Evolutionary conservation across 352 stramenopile species (phyloP), one percentile per base, ranked within the genome.

Genomic region (Phytophthora europaea): DNA sequence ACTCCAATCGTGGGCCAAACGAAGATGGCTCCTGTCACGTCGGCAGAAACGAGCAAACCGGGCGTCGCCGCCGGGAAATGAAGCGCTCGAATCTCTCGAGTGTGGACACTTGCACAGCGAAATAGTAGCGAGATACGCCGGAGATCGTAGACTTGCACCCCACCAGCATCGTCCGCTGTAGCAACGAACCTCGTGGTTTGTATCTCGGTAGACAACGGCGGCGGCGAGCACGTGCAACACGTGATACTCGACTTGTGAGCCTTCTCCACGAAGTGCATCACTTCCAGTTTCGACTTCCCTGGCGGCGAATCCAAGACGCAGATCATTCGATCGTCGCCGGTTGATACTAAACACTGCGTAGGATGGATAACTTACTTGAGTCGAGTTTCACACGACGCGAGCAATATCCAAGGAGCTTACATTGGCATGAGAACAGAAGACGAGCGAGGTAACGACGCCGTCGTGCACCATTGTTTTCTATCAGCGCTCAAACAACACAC

Each of bases 141-240:
- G 50, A 94, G 89, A 40, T 94, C 81, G 60, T 92, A 89, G 2
- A 94, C 69, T 53, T 90, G 84, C 34, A 94, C 72, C 52, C 69
- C 74, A 12, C 86, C 86, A 6, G 73, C 15, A 55, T 89, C 80
- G 54, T 94, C 86, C 1, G 79, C 86, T 15, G 86, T 92, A 4
- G 83, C 86, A 15, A 94, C 65, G 20, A 92, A 76, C 20, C 62
- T 66, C 31, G 51, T 65, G 2, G n/a, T 58, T 1, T 60, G 52
- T 10, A n/a, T n/a, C 13, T 82, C 70, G 0, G 67, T 53, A 18
- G 69, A 64, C 5, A 36, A 26, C 50, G 63, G 23, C 10, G 73
- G 73, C 0, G 68, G 65, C 3, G 83, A 90, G 47, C 84, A 94
- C 9, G 81, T 64, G 43, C 81, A 88, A 12, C 81, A 79, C 0